Evolutionary conservation across 2,329 filamentous ascomycete genomes (phyloP).

Genomic region (Neonectria coccinea): DNA sequence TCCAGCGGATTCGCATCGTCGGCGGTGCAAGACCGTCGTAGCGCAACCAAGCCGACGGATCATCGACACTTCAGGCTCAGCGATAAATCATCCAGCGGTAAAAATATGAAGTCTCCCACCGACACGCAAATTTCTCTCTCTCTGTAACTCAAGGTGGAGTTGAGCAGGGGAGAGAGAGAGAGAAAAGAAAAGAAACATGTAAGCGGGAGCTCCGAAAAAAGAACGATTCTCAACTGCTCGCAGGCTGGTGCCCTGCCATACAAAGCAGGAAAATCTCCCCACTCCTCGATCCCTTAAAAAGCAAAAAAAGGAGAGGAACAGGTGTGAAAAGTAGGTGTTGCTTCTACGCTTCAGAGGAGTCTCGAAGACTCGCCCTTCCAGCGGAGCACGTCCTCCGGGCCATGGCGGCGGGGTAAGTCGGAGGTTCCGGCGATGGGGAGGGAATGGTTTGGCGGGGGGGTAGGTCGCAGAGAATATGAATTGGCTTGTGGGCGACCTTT

Average conservation of each 20-base stretch:
- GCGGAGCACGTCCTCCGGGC: slow-evolving; percentile 30
- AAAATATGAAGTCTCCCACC: not conserved
- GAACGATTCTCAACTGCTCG: slow-evolving; percentile 30
- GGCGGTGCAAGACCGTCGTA: slow-evolving; percentile 28
- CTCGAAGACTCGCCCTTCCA: slow-evolving; percentile 20
- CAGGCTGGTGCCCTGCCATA: slow-evolving; percentile 33
- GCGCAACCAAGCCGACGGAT: slow-evolving; percentile 28
- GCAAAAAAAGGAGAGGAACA: slow-evolving; percentile 5
- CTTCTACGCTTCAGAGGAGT: slow-evolving; percentile 29
- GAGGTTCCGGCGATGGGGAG: slow-evolving; percentile 23
- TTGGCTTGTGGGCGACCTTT: no score
- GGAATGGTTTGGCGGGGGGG: slow-evolving; percentile 14
- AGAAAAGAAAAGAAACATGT: not conserved
- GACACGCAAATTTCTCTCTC: not conserved
- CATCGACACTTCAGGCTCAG: slow-evolving; percentile 37
- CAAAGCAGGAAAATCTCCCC: slow-evolving; percentile 30
- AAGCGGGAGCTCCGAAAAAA: not conserved
- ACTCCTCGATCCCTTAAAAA: slow-evolving; percentile 10
- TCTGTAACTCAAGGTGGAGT: not conserved
- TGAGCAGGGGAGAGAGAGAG: not conserved
- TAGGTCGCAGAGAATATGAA: slow-evolving; percentile 16
- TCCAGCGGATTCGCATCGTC: slow-evolving; percentile 36
- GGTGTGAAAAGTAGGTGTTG: not conserved
- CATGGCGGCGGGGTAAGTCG: slow-evolving; percentile 25
- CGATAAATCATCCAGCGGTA: slow-evolving; percentile 34